Evolutionary conservation across 2,329 filamentous ascomycete species (phyloP).

Genomic region (Stemphylium lycopersici): DNA sequence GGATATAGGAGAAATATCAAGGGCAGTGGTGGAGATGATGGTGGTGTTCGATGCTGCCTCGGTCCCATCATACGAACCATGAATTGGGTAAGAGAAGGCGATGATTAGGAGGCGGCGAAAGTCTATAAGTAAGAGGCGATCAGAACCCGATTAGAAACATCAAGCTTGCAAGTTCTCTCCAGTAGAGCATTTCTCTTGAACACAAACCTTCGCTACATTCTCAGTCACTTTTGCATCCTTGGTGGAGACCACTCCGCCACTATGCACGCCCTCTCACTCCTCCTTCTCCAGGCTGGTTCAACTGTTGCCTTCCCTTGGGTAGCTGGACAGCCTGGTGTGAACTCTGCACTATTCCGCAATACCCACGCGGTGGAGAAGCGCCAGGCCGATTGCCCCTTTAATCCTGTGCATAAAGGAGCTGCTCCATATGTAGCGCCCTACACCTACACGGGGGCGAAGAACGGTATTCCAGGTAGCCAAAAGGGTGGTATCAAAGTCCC

Average conservation of each 20-base stretch:
- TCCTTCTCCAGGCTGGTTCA: slow-evolving; percentile 24
- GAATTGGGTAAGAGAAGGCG: not conserved
- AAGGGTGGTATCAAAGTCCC: slow-evolving; percentile 55
- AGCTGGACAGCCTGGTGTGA: slow-evolving; percentile 24
- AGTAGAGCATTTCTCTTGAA: not conserved
- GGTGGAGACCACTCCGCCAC: not conserved
- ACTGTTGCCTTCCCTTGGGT: slow-evolving; percentile 30
- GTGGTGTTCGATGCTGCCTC: not conserved
- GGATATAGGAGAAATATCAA: not conserved
- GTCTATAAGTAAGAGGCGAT: slow-evolving; percentile 1
- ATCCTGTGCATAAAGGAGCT: slow-evolving; percentile 29
- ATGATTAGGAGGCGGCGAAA: not conserved
- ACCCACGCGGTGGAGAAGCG: slow-evolving; percentile 18
- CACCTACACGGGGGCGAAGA: slow-evolving; percentile 53
- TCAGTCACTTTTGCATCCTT: not conserved
- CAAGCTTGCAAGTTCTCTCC: not conserved
- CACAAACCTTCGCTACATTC: not conserved
- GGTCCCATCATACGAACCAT: not conserved
- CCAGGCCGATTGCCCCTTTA: slow-evolving; percentile 30
- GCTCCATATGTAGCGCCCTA: slow-evolving; percentile 24
- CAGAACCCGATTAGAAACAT: not conserved
- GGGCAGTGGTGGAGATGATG: not conserved
- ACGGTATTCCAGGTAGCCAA: slow-evolving; percentile 51
- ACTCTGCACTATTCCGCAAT: slow-evolving; percentile 19
- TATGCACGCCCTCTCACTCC: slow-evolving; percentile 24